Evolutionary conservation across 2,329 filamentous ascomycete genomes (phyloP), one percentile per base, ranked within the genome.

Genomic region (Sporothrix variecibatus): DNA sequence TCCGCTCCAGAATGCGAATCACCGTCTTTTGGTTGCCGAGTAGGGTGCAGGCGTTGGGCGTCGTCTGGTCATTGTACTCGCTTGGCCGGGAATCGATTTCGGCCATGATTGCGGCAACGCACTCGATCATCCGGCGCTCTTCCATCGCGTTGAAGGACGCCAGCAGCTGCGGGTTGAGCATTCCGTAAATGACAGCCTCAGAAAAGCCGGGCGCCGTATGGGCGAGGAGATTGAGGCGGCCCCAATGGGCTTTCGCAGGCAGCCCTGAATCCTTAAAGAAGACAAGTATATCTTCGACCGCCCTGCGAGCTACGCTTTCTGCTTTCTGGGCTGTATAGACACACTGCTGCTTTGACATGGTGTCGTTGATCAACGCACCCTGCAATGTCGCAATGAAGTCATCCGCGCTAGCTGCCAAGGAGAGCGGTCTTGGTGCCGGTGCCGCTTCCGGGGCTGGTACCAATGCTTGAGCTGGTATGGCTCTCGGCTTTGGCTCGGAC

Each of bases 221-320:
- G 3, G 60, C 62, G 5, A 71, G 17, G 5, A 56, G 70, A 34
- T 68, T 43, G 1, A 65, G 76, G 9, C 49, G 76, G 58, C 60
- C 80, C 80, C 75, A 85, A 81, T 23, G 82, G 77, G 53, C 82
- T 80, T 12, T 43, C 1, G 65, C 73, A 11, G 76, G 76, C 6
- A 77, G 23, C 20, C 76, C 75, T 1, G 58, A 62, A 31, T 49
- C n/a, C n/a, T 2, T 11, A 23, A 75, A 49, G 11, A 58, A 8
- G 0, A 7, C 23, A 31, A 53, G 20, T 17, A 75, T 74, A 2
- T 70, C 69, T 0, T 31, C 28, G 3, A 75, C 73, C 6, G 73
- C 40, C 23, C 72, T 64, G 31, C 71, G 23, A 3, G 74, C 75
- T 20, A 68, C 26, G 15, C 34, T 56, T 8, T n/a, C 62, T 4